phyloP scores from a whole-genome alignment of 1,139 yeast species.

The Zygoascus meyerae region DNA sequence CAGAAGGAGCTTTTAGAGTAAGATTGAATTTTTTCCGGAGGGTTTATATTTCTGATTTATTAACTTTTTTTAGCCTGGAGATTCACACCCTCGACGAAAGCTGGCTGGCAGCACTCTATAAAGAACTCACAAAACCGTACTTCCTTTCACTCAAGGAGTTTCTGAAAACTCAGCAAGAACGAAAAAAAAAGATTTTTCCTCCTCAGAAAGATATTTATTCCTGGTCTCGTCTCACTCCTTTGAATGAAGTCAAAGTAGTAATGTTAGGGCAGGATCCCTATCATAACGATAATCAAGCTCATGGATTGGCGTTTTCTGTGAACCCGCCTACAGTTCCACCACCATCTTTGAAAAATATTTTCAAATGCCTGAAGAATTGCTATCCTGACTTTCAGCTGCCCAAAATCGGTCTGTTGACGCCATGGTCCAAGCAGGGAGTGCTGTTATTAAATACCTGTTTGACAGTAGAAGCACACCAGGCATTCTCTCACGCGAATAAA shows the following conservation, averaged over 20 bases:
- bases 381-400: constrained; percentile 68
- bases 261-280: constrained; percentile 96
- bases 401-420: constrained; percentile 58
- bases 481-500: constrained; percentile 81
- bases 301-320: constrained; percentile 92
- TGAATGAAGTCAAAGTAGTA: constrained; percentile 66
- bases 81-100: constrained; percentile 61
- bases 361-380: constrained; percentile 67
- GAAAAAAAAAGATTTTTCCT: constrained; percentile 60
- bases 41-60: background rate
- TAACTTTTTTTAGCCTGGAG: constrained; percentile 44
- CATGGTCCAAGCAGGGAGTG: constrained; percentile 90
- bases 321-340: constrained; percentile 80
- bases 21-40: constrained; percentile 6
- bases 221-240: constrained; percentile 86
- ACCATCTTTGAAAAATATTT: constrained; percentile 84
- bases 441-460: constrained; percentile 79
- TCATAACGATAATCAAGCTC: constrained; percentile 89
- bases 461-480: constrained; percentile 90
- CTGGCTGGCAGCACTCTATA: constrained; percentile 68
- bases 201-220: constrained; percentile 75
- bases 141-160: constrained; percentile 68
- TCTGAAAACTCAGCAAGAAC: constrained; percentile 35
- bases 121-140: constrained; percentile 79
- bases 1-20: constrained; percentile 47